Conservation (phyloP, 768 basidiomycete species). For the Cytidiella melzeri region DNA sequence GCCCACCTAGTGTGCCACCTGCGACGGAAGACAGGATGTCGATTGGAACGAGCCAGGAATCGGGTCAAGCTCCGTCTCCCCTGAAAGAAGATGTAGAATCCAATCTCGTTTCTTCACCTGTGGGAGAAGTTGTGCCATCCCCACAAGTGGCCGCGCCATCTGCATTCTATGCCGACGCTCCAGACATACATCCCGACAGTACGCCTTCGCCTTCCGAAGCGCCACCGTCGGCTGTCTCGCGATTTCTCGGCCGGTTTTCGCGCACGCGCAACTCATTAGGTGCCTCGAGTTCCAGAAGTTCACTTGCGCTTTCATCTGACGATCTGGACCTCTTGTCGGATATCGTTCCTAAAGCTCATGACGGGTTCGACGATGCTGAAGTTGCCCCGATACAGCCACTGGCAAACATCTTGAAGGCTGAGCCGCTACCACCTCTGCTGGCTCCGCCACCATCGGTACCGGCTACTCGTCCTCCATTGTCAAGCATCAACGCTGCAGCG, state of each 20-base stretch:
- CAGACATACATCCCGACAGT: constrained; percentile 17
- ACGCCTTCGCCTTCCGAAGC: constrained; percentile 11
- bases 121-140: no score
- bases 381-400: constrained; percentile 33
- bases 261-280: constrained; percentile 39
- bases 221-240: constrained; percentile 64
- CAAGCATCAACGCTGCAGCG: not conserved
- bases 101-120: no score
- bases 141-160: not conserved
- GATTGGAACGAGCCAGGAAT: constrained; percentile 16
- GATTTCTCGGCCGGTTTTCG: constrained; percentile 74
- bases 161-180: constrained; percentile 16
- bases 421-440: constrained; percentile 25
- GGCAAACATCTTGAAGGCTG: constrained; percentile 35
- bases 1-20: not conserved
- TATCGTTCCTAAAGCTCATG: constrained; percentile 48
- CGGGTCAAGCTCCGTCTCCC: constrained; percentile 6
- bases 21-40: not conserved
- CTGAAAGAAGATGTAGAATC: constrained; percentile 4
- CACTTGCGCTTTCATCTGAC: constrained; percentile 67
- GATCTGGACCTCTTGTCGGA: constrained; percentile 81
- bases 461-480: constrained; percentile 9
- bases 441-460: constrained; percentile 14
- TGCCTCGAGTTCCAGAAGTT: constrained; percentile 36
- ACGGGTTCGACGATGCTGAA: constrained; percentile 32